Base-by-base conservation (phyloP, 129 eudicot species). In the Helianthus tuberosus region DNA sequence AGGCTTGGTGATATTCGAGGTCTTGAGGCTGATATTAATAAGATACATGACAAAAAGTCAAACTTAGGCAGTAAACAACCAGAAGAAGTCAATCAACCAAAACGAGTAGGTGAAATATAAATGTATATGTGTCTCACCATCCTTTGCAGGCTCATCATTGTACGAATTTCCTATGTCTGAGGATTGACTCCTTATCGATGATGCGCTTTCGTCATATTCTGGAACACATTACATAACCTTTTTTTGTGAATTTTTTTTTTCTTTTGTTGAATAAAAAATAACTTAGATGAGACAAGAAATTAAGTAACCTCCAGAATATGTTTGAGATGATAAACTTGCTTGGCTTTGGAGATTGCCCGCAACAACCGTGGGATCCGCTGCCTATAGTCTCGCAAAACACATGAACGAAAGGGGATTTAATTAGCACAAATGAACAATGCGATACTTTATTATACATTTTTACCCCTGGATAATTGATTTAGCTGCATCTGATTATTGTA, bases 1-100 rank as follows among this genome's bases (percentile, higher is more conserved):
- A 86, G 75, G 51, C 91, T 91, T 63, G 57, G 81, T 67, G 99
- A 59, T 83, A 94, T 71, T 9, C 89, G 96, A 68, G 96, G 90
- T 86, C 84, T 84, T 17, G 87, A 39, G 5, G 75, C 89, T 90
- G 88, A 64, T 39, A 61, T 32, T 6, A 35, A 70, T 64, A 55
- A 60, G 16, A 62, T 15, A 72, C 13, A 80, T 47, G 62, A 32
- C 5, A 67, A 44, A 23, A 41, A 41, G 47, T 48, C 38, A 5
- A 53, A 54, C 75, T 64, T 47, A 6, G 14, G 58, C 43, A 51
- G 11, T 29, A 62, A 35, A 27, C 11, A 6, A 32, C 20, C 39
- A 43, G 11, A 55, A 43, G 11, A 55, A 63, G 10, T 41, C 15
- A 8, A 54, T 53, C 29, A 63, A 35, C 10, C 35, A 23, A 38